Evolutionary conservation across 768 basidiomycete species (phyloP), one percentile per base, ranked within the genome.

Genomic region (Pisolithus orientalis): DNA sequence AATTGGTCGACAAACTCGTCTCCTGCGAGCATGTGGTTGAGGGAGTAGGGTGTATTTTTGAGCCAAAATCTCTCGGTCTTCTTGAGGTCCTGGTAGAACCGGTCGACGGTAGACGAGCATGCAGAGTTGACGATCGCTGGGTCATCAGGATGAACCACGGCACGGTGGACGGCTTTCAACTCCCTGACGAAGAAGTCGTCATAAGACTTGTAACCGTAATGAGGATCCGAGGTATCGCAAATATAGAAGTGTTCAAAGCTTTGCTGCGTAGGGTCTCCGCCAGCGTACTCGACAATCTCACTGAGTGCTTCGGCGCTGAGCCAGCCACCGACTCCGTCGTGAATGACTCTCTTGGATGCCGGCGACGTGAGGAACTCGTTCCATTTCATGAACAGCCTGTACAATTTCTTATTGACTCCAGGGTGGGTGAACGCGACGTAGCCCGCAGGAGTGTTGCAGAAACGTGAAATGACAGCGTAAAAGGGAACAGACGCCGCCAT

Each of bases 21-120:
- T 37, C 70, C 61, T 45, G 72, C 62, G 29, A 85, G 75, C 67
- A 84, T 80, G 59, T 83, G 73, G 8, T 61, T 32, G 40, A 84
- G 76, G 2, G 82, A 84, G 63, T 85, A 85, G 0, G 77, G 75
- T 57, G 83, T 70, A 0, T 73, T 79, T 60, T 85, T 85, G 64
- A 83, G 58, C 82, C 80, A 85, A 65, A 85, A 83, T 32, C 62
- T 57, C 50, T 81, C 79, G 5, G 61, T 62, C 2, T 59, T 61
- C 48, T 77, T 59, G 31, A 80, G 73, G 52, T 76, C 54, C 32
- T 44, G 31, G 2, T 63, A 65, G 39, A 79, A 69, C 39, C 70
- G 67, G 61, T 78, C 75, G 5, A 79, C 62, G 24, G 65, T 71
- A 16, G 78, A 79, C 60, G 85, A 83, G 69, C 83, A 84, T 8